Evolutionary conservation across 1,284 basidiomycete genomes (phyloP).

Genomic region (Phylloboletellus chloephorus): DNA sequence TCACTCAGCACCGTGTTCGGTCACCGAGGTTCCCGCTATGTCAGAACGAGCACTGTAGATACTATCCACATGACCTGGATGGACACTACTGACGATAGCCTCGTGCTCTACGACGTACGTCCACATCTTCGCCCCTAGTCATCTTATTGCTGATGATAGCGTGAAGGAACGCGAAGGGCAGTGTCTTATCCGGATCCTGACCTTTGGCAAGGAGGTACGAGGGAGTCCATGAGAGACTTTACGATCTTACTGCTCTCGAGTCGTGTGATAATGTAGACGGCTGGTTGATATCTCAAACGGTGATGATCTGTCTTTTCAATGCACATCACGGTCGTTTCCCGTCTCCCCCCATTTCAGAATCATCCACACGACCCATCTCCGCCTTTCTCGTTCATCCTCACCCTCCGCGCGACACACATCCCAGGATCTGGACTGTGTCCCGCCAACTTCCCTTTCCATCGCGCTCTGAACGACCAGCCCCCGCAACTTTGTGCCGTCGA

Average conservation of each 20-base stretch:
- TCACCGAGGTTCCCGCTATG: conserved; percentile 22
- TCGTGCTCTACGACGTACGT: conserved; percentile 31
- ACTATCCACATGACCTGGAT: conserved; percentile 30
- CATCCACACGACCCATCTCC: conserved; percentile 68
- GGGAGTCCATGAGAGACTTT: conserved; percentile 10
- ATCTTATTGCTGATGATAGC: conserved; percentile 5
- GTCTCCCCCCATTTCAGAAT: conserved; percentile 45
- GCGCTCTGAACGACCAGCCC: conserved; percentile 47
- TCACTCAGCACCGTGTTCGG: conserved; percentile 30
- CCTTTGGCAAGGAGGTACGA: conserved; percentile 29
- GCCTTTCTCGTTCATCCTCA: conserved; percentile 59
- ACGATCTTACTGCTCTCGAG: neutral
- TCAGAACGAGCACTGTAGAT: conserved; percentile 32
- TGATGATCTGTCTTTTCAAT: conserved; percentile 1
- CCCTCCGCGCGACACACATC: conserved; percentile 42
- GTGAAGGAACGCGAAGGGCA: conserved; percentile 31
- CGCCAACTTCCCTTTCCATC: conserved; percentile 44
- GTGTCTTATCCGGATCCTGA: conserved; percentile 31
- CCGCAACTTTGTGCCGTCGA: conserved; percentile 30
- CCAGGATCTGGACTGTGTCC: conserved; percentile 44
- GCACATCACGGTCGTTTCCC: neutral
- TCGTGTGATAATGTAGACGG: conserved; percentile 1
- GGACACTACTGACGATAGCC: conserved; percentile 31
- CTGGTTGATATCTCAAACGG: neutral
- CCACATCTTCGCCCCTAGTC: neutral